Percentiles rank a stretch among this genome's conserved stretches.
Conservation (phyloP, 768 basidiomycete genomes). For the Paxillus ammoniavirescens region DNA sequence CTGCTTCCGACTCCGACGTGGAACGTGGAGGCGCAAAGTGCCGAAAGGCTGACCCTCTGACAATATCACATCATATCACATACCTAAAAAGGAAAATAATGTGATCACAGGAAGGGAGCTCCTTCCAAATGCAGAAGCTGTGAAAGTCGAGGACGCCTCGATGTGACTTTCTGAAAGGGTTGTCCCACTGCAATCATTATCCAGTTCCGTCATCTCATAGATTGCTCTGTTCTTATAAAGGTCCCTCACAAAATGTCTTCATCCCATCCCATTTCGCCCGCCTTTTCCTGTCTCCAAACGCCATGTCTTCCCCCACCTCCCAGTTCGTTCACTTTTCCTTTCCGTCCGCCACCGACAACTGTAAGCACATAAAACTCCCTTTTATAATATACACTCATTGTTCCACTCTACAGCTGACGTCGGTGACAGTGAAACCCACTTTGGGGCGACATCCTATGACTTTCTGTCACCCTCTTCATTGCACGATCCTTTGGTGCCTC, state of each 20-base stretch:
- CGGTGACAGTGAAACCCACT: neutral
- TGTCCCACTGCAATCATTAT: neutral
- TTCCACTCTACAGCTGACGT: neutral
- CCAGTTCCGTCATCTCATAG: constrained; percentile 10
- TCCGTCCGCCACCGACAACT: neutral
- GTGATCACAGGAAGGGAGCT: constrained; percentile 31
- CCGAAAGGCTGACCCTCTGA: constrained; percentile 11
- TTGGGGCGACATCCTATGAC: constrained; percentile 9
- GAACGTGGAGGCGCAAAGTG: constrained; percentile 24
- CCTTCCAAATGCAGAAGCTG: constrained; percentile 11
- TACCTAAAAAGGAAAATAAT: constrained; percentile 5
- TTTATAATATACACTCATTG: neutral
- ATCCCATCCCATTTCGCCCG: neutral
- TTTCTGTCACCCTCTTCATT: constrained; percentile 5
- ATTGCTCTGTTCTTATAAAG: constrained; percentile 23
- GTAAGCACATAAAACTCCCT: neutral
- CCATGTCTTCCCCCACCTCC: constrained; percentile 12
- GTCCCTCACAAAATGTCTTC: constrained; percentile 8
- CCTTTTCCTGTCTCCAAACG: neutral
- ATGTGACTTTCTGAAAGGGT: constrained; percentile 29
- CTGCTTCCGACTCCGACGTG: neutral
- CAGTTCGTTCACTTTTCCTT: constrained; percentile 7
- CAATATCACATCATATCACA: constrained; percentile 11
- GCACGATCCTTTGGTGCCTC: constrained; percentile 14
- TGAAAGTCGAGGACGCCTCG: constrained; percentile 6